These are phyloP conservation scores for Scedosporium dehoogii DNA, from an alignment of 2,329 filamentous ascomycete species.

Conservation along the genomic window DNA sequence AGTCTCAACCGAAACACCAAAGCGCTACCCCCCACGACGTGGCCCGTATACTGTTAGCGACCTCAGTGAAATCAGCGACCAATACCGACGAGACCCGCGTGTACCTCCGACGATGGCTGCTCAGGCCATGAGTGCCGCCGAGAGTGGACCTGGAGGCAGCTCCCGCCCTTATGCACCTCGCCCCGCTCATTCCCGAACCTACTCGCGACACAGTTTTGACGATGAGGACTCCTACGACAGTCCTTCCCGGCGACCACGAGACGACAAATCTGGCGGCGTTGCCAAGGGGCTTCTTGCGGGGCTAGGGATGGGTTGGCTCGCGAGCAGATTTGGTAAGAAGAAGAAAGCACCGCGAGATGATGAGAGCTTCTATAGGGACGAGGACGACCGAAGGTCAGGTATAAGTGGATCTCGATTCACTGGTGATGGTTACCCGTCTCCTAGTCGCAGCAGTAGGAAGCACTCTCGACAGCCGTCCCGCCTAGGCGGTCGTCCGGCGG, in stretches of 20 bases:
- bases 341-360: conserved; percentile 37
- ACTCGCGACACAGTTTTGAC: conserved; percentile 34
- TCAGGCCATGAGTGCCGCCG: conserved; percentile 34
- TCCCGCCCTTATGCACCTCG: conserved; percentile 34
- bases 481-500: neutral
- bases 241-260: conserved; percentile 46
- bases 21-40: conserved; percentile 30
- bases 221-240: conserved; percentile 24
- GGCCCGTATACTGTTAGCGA: conserved; percentile 35
- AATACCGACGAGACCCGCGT: conserved; percentile 17
- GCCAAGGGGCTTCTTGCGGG: conserved; percentile 50
- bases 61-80: conserved; percentile 35
- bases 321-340: conserved; percentile 53
- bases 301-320: conserved; percentile 59
- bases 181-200: conserved; percentile 30
- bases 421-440: conserved; percentile 52
- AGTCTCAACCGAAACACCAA: conserved; percentile 51
- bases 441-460: conserved; percentile 24
- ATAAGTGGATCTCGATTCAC: conserved; percentile 56
- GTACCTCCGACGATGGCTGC: conserved; percentile 13
- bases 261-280: conserved; percentile 33
- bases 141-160: conserved; percentile 23
- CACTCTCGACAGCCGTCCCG: neutral
- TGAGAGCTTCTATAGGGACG: conserved; percentile 26
- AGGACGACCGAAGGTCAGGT: conserved; percentile 50